Percentiles rank a stretch among this genome's conserved stretches.
Conservation (phyloP, 192 early-diverging fungal genomes). For the Podila clonocystis region DNA sequence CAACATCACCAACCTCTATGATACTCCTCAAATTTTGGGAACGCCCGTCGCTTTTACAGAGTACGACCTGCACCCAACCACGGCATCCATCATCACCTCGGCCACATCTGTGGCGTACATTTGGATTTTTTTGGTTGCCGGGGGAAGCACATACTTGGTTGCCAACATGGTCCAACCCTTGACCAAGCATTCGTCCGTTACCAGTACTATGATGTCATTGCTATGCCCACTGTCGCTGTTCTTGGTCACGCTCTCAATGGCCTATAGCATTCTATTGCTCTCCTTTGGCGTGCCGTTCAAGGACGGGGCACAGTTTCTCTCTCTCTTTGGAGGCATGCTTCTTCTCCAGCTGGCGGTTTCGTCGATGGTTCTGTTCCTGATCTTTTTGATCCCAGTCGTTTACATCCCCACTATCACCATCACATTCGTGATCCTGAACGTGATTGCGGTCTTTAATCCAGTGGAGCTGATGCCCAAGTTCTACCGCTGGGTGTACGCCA, state of each 20-base stretch:
- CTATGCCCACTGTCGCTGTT: conserved; percentile 17
- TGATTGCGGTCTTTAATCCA: conserved; percentile 48
- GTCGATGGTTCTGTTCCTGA: conserved; percentile 43
- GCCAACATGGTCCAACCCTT: conserved; percentile 38
- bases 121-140: conserved; percentile 47
- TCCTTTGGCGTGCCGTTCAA: conserved; percentile 34
- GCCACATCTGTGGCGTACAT: conserved; percentile 45
- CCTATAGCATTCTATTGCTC: conserved; percentile 25
- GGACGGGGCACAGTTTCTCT: conserved; percentile 30
- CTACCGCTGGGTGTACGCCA: conserved; percentile 51
- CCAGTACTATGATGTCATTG: conserved; percentile 18
- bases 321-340: conserved; percentile 40
- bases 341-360: conserved; percentile 32
- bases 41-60: conserved; percentile 45
- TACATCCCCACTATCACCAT: conserved; percentile 38
- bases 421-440: conserved; percentile 49
- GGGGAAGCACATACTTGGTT: conserved; percentile 42
- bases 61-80: conserved; percentile 33
- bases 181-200: conserved; percentile 9
- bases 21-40: conserved; percentile 27
- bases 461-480: conserved; percentile 50
- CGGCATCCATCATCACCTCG: conserved; percentile 37
- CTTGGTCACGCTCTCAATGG: conserved; percentile 17
- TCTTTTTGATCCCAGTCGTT: conserved; percentile 39
- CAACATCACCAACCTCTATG: not conserved